These are phyloP conservation scores for Leptographium galeiforme DNA, from an alignment of 2,329 filamentous ascomycete genomes.

Conservation along the genomic window DNA sequence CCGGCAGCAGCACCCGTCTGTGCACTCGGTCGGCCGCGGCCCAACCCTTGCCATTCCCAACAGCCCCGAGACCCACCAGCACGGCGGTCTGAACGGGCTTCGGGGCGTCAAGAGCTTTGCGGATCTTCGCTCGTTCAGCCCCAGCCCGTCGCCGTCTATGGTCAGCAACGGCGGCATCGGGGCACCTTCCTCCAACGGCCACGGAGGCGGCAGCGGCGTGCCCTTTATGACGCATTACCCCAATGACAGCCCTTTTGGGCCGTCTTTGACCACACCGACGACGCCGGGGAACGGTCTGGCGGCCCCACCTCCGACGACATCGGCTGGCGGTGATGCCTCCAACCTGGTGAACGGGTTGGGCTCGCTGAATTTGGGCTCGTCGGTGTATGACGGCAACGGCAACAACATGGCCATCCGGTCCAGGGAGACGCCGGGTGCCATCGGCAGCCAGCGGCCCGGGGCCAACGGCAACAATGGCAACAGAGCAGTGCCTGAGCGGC, in stretches of 20 bases:
- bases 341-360: constrained; percentile 34
- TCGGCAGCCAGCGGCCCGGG: constrained; percentile 50
- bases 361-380: constrained; percentile 34
- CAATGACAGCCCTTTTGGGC: constrained; percentile 20
- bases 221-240: constrained; percentile 34
- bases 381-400: constrained; percentile 29
- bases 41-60: constrained; percentile 81
- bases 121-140: constrained; percentile 86
- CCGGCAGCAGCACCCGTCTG: constrained; percentile 22
- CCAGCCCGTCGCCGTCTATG: constrained; percentile 80
- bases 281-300: constrained; percentile 19
- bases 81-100: constrained; percentile 63
- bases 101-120: constrained; percentile 94
- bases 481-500: constrained; percentile 40
- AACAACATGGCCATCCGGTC: constrained; percentile 19
- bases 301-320: constrained; percentile 3
- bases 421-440: constrained; percentile 44
- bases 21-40: constrained; percentile 61
- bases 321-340: constrained; percentile 15
- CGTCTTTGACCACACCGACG: constrained; percentile 23
- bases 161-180: constrained; percentile 30
- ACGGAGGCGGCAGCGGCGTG: constrained; percentile 15
- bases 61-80: constrained; percentile 47
- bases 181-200: constrained; percentile 14
- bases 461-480: constrained; percentile 23